Percentiles rank a stretch among this genome's conserved stretches.
Conservation (phyloP, 2,329 filamentous ascomycete species). For the Fusarium nanum region DNA sequence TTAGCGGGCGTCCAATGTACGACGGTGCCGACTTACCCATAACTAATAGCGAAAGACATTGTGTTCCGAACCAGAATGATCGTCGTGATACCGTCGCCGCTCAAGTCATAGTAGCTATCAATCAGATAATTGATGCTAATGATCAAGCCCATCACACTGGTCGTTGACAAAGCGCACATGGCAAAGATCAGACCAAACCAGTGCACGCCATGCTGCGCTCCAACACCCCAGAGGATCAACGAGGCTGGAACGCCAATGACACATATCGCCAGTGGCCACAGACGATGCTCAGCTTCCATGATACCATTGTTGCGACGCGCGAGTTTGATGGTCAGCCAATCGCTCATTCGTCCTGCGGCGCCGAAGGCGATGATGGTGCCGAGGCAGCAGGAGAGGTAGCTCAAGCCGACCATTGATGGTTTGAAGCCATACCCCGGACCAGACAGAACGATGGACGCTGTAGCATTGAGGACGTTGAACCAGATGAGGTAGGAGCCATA, state of each 20-base stretch:
- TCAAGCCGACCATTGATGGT: constrained; percentile 54
- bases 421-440: constrained; percentile 54
- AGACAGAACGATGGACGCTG: constrained; percentile 54
- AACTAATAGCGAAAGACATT: constrained; percentile 52
- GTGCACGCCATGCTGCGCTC: constrained; percentile 53
- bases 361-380: constrained; percentile 49
- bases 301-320: constrained; percentile 56
- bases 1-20: background rate
- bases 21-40: constrained; percentile 35
- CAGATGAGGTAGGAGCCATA: constrained; percentile 58
- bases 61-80: constrained; percentile 56
- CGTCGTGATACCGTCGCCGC: constrained; percentile 54
- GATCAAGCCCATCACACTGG: constrained; percentile 52
- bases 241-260: constrained; percentile 46
- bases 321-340: constrained; percentile 53
- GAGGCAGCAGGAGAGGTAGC: constrained; percentile 53
- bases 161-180: constrained; percentile 53
- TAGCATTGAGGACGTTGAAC: constrained; percentile 60
- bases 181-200: constrained; percentile 58
- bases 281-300: constrained; percentile 55
- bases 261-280: constrained; percentile 54
- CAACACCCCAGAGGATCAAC: constrained; percentile 51
- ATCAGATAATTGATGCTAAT: constrained; percentile 56
- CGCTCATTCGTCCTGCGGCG: constrained; percentile 51
- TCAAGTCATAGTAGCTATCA: constrained; percentile 56